These are phyloP conservation scores for Gymnopus androsaceus DNA, from an alignment of 1,284 basidiomycete species.

Conservation along the genomic window DNA sequence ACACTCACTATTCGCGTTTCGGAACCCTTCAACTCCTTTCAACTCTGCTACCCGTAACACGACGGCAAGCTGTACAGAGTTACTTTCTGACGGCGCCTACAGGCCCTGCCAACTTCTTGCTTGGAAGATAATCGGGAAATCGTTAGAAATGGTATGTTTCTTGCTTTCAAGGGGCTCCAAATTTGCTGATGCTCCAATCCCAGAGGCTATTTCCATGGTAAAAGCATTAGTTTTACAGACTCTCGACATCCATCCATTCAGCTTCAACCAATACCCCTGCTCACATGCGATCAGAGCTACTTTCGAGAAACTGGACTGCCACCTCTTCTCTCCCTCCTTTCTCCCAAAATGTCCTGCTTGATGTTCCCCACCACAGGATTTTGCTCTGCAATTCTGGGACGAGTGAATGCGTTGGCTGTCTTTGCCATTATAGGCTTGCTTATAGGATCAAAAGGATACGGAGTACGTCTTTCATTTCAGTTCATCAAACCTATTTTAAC, in stretches of 20 bases:
- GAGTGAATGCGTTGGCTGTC: conserved; percentile 77
- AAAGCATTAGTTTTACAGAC: conserved; percentile 85
- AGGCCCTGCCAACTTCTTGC: conserved; percentile 72
- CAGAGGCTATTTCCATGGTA: conserved; percentile 82
- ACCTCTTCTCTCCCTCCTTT: conserved; percentile 78
- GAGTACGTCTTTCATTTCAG: conserved; percentile 43
- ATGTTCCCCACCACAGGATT: conserved; percentile 82
- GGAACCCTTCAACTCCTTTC: conserved; percentile 85
- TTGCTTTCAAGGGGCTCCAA: background rate
- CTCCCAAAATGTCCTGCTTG: conserved; percentile 68
- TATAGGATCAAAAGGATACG: conserved; percentile 70
- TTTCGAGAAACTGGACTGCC: conserved; percentile 93
- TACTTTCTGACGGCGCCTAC: conserved; percentile 86
- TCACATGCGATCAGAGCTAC: conserved; percentile 71
- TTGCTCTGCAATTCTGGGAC: conserved; percentile 96
- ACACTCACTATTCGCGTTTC: conserved; percentile 83
- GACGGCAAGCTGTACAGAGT: conserved; percentile 79
- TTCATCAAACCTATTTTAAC: background rate
- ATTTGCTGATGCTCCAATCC: conserved; percentile 16
- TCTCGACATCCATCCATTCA: conserved; percentile 78
- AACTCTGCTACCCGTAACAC: conserved; percentile 76
- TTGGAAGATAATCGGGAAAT: conserved; percentile 84
- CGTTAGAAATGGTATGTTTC: conserved; percentile 72
- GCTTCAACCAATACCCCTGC: conserved; percentile 12
- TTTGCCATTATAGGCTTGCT: conserved; percentile 81